Base-by-base conservation (phyloP, 352 stramenopile genomes). In the Phytopythium vexans region DNA sequence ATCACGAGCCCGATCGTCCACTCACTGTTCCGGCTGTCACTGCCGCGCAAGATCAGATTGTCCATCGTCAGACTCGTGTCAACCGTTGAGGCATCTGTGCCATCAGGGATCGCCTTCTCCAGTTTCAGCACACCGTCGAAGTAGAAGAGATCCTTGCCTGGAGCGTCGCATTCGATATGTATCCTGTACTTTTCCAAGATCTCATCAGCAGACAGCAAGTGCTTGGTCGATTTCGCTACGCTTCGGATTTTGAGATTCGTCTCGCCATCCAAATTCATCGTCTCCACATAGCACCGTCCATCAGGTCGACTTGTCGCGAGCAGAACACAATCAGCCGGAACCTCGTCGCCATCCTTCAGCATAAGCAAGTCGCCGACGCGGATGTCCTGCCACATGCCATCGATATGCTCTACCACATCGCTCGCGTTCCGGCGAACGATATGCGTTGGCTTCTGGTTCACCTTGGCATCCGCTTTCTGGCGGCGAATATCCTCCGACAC, bases 241-340 rank as follows among this genome's bases (percentile, higher is more conserved):
- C 65, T 77, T n/a, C 86, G 77, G 42, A 96, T 93, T 54, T 96
- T 96, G 39, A 96, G 55, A 49, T 94, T 94, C 12, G 86, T 96
- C 66, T 96, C 86, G 9, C 86, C 86, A 53, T 96, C 86, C 41
- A 96, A 50, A 42, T 95, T 96, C 4, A 81, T 77, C 21, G 86
- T 96, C 54, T 96, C 84, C 1, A 96, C 73, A 52, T 94, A 95
- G 51, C 80, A 93, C 12, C 83, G 69, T 1, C 86, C 86, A 60
- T 94, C 84, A 0, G 76, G 42, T 32, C 81, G 76, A 50, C 71
- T 92, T 5, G 86, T 94, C 1, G 82, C 80, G 8, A 96, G 55
- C 14, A 96, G 41, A 46, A 96, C 68, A 47, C 85, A 94, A 43
- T 96, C 86, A 0, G 86, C 77, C 37, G 86, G 85, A 11, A 94